These are phyloP conservation scores for Cryptosporidium viatorum DNA, from an alignment of 169 alveolate genomes.

Conservation along the genomic window DNA sequence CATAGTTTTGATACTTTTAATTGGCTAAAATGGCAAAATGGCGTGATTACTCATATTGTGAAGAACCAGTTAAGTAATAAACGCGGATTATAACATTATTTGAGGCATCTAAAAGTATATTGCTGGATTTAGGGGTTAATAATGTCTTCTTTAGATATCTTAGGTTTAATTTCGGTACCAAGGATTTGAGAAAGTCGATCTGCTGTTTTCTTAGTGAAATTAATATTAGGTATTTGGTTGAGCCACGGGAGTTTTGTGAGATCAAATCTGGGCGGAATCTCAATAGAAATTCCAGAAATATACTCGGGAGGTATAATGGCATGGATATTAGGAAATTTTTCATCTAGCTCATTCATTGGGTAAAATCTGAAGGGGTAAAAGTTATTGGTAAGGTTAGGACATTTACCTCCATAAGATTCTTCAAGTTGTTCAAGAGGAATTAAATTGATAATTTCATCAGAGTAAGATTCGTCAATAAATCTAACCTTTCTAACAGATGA, in stretches of 20 bases:
- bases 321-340: slow-evolving; percentile 26
- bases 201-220: slow-evolving; percentile 37
- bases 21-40: neutral
- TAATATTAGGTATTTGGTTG: slow-evolving; percentile 12
- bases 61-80: neutral
- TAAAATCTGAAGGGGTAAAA: slow-evolving; percentile 70
- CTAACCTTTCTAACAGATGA: slow-evolving; percentile 72
- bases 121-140: neutral
- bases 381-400: slow-evolving; percentile 72
- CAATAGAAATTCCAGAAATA: slow-evolving; percentile 52
- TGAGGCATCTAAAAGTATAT: neutral
- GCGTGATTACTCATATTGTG: neutral
- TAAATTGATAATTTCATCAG: slow-evolving; percentile 65
- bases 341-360: slow-evolving; percentile 32
- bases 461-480: slow-evolving; percentile 60
- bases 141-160: slow-evolving; percentile 20
- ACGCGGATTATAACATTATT: neutral
- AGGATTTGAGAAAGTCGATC: slow-evolving; percentile 20
- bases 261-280: slow-evolving; percentile 66
- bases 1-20: neutral
- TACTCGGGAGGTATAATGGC: slow-evolving; percentile 29
- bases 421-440: slow-evolving; percentile 74
- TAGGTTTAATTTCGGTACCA: slow-evolving; percentile 36
- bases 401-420: slow-evolving; percentile 76
- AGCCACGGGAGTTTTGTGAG: slow-evolving; percentile 49